Percentiles rank a stretch among this genome's conserved stretches.
Evolutionary conservation across 495 filamentous ascomycete species (phyloP).

Genomic region (Apodospora peruviana): DNA sequence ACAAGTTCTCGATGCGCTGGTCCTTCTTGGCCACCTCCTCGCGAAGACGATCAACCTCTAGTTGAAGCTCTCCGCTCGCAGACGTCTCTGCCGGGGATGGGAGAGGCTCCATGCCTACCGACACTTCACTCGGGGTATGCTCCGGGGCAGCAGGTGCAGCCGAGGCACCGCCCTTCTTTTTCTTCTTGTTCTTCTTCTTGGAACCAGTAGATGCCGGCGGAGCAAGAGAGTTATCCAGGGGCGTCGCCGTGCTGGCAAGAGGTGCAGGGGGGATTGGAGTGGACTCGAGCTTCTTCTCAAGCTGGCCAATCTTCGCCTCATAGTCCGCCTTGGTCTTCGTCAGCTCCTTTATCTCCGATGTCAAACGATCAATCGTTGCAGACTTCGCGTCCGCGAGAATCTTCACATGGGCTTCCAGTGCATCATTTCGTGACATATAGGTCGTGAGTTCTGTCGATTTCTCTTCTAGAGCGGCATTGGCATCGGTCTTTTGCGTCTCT

Average conservation of each 20-base stretch:
- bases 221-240: conserved; percentile 5
- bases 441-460: conserved; percentile 26
- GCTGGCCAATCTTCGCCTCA: conserved; percentile 26
- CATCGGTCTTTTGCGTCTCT: conserved; percentile 36
- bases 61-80: conserved; percentile 27
- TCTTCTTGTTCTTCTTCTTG: conserved; percentile 89
- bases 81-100: conserved; percentile 19
- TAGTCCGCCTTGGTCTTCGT: conserved; percentile 29
- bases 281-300: conserved; percentile 30
- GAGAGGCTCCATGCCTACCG: conserved; percentile 17
- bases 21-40: conserved; percentile 68
- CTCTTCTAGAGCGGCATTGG: conserved; percentile 31
- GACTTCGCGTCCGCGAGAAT: conserved; percentile 25
- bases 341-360: conserved; percentile 28
- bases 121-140: conserved; percentile 19
- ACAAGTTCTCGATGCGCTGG: conserved; percentile 58
- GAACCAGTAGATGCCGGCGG: conserved; percentile 36
- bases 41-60: conserved; percentile 43
- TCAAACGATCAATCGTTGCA: conserved; percentile 26
- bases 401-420: conserved; percentile 32
- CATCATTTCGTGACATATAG: conserved; percentile 21
- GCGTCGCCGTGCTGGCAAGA: conserved; percentile 8
- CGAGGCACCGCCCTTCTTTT: conserved; percentile 55
- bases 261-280: conserved; percentile 10
- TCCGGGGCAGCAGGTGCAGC: conserved; percentile 15